Evolutionary conservation across 208 protist species (phyloP).

Genomic region (Porcisia hertigi): DNA sequence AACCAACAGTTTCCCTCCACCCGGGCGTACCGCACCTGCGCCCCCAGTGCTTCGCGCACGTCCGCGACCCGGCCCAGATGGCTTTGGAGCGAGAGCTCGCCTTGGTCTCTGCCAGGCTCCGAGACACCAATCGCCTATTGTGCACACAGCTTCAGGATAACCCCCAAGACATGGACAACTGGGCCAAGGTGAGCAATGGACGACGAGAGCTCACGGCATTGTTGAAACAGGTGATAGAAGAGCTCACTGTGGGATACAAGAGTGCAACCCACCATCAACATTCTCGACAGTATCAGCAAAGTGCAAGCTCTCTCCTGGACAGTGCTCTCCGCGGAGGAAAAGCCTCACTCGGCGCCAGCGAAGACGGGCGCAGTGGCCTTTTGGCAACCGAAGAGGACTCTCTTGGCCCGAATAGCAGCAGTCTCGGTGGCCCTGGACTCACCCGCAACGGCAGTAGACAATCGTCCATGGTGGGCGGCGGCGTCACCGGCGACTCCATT

Average conservation of each 20-base stretch:
- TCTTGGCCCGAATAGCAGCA: constrained; percentile 2
- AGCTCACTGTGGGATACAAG: constrained; percentile 81
- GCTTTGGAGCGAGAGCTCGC: constrained; percentile 67
- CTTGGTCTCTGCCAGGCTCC: constrained; percentile 60
- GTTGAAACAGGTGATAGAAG: constrained; percentile 55
- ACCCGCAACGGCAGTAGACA: constrained; percentile 23
- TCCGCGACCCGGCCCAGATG: constrained; percentile 34
- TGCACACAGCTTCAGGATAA: constrained; percentile 91
- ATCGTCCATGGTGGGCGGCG: constrained; percentile 13
- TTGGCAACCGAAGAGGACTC: constrained; percentile 9
- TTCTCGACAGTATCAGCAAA: constrained; percentile 20
- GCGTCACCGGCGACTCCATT: constrained; percentile 1
- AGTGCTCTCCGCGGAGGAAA: not conserved
- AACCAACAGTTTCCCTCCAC: constrained; percentile 44
- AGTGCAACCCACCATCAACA: constrained; percentile 32
- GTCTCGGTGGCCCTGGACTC: constrained; percentile 12
- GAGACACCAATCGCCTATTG: constrained; percentile 80
- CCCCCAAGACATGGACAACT: constrained; percentile 92
- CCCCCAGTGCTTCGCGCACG: constrained; percentile 25
- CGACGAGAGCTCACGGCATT: constrained; percentile 78
- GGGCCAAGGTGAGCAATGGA: constrained; percentile 88
- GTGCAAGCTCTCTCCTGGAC: not conserved
- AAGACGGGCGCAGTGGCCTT: constrained; percentile 1
- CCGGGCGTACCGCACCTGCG: constrained; percentile 64
- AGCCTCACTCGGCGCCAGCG: not conserved